Evolutionary conservation across 73 alveolate species (phyloP), one percentile per base, ranked within the genome.

Genomic region (Uronychia binucleata): DNA sequence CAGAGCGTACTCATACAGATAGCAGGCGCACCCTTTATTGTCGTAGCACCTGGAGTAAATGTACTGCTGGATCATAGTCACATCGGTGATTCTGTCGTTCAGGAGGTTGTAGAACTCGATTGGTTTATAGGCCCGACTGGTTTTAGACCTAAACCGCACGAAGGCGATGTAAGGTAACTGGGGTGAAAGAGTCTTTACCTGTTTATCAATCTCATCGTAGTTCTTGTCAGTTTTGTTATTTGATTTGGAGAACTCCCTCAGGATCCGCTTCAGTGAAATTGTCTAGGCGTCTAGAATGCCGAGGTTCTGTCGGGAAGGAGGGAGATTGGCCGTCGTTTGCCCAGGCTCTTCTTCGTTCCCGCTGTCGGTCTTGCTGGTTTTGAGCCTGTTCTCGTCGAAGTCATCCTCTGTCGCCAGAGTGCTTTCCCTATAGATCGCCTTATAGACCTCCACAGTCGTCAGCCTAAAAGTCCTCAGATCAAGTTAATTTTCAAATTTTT

Each of bases 31-130:
- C 27, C 67, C 80, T 57, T 5, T 33, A 1, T 80, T 30, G 1
- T 28, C n/a, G 25, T 80, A 58, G 0, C 74, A 58, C 59, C 88
- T 58, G 26, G 88, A 58, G 33, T 58, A 28, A 30, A 81, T 29
- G 67, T 28, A 81, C 14, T 80, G 32, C 75, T 81, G 75, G 34
- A 81, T 81, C 75, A 59, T 29, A 32, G 60, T 81, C 0, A 81
- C 82, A n/a, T 81, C 88, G 11, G 82, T 81, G 14, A 81, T 32
- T 81, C 88, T 59, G 1, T 81, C 88, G 59, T 59, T 57, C 29
- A 81, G 60, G n/a, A 81, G 75, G 34, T 28, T 58, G 75, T 81
- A 81, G 28, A 81, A 81, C 28, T 81, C 88, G 32, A 81, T 58
- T 1, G 88, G 88, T 28, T 81, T 81, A 34, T 58, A 81, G 0